Evolutionary conservation across 148 eudicot species (phyloP), one percentile per base, ranked within the genome.

Genomic region (Mesembryanthemum crystallinum): DNA sequence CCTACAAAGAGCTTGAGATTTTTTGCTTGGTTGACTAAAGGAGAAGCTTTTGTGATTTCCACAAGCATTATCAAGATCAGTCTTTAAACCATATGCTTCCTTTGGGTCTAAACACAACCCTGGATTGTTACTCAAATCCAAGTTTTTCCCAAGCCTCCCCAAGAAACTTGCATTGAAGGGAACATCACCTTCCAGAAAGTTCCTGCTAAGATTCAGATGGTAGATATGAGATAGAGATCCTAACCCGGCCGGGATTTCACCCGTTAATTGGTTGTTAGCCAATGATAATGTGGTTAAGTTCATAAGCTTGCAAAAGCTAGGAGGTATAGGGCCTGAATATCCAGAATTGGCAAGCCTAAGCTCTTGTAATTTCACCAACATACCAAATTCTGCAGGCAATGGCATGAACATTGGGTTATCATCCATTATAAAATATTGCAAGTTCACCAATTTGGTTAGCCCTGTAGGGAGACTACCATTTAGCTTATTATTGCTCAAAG

Each of bases 151-250:
- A 17, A 92, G 59, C 67, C 97, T 90, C 67, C 60, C 85, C 37
- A 90, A 67, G 68, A 92, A 92, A 39, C 87, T 87, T 71, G 84
- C 82, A 77, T 86, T 81, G 71, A 92, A 92, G 20, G 94, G 97
- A 5, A 92, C 87, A 69, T 72, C 85, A 1, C 97, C 97, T 57
- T 71, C 83, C 39, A 92, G 68, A 10, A 82, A 84, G 71, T 92
- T 92, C 47, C 88, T 87, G 82, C 97, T 92, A 60, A 90, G 77
- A 77, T 90, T 92, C 83, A 92, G 35, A 79, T 92, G 94, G 73
- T 88, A 92, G 14, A 92, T 86, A 35, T 81, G 94, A 30, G 85
- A 75, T 8, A 92, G 77, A 8, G 75, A 64, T n/a, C 82, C 79
- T 0, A 92, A 82, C 14, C 86, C 87, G 0, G 70, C 64, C 9